Base-by-base conservation (phyloP, 2,329 filamentous ascomycete genomes). In the Seiridium cupressi region DNA sequence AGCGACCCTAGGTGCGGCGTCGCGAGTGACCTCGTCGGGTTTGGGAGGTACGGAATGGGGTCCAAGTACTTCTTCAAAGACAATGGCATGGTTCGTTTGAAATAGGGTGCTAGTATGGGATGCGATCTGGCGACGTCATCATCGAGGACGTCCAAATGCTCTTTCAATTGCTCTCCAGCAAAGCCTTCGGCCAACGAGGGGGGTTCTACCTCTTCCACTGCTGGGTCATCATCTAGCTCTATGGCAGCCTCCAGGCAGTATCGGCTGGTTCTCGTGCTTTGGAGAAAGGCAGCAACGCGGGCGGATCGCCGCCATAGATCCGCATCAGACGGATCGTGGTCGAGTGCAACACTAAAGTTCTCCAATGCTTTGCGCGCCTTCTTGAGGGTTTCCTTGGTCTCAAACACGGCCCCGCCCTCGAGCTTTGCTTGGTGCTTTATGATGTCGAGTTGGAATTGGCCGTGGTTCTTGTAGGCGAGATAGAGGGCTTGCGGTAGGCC, bases 391-490 rank as follows among this genome's bases (percentile, higher is more conserved):
- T 72, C 71, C 3, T 73, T 63, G n/a, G 76, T 72, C 6, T 72
- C 67, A 18, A 81, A 73, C 6, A 76, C 72, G 6, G 72, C 66
- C 13, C 63, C 61, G 5, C 66, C 62, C 8, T 68, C 61, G 3
- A 66, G 63, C 36, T 76, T 77, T 9, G 78, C 73, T 51, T 76
- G 81, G 73, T 85, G 77, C 66, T 81, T 87, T 65, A 89, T 85
- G 60, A 77, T 79, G 72, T 99, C 94, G n/a, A 99, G 80, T 60
- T 89, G 80, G 70, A 96, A 97, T 70, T 98, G 92, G 47, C 93
- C 95, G 76, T 94, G 89, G 68, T 98, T 99, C 75, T 98, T 99
- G 80, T 96, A 92, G 1, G 94, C 91, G 6, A 99, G 84, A 69
- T 97, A 97, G 26, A 98, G 82, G 9, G 96, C 93, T 70, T 97